These are phyloP conservation scores for Lodderomyces theae DNA, from an alignment of 1,139 yeast species.

Conservation along the genomic window DNA sequence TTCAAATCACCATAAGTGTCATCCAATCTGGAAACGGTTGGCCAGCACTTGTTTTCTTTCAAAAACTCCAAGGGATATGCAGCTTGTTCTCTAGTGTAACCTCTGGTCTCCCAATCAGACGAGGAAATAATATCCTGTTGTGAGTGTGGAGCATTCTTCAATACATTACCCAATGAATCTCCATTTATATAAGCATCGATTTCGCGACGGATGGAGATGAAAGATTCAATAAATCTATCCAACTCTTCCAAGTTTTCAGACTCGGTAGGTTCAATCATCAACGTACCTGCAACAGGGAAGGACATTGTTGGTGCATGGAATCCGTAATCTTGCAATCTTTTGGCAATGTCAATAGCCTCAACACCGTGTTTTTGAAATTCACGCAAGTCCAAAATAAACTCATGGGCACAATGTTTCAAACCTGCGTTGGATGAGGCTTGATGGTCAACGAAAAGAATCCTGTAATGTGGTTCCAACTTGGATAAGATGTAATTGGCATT, in stretches of 20 bases:
- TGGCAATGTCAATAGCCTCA: constrained; percentile 95
- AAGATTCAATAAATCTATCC: constrained; percentile 85
- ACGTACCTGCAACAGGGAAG: constrained; percentile 95
- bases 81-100: constrained; percentile 90
- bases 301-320: constrained; percentile 99
- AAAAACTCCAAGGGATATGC: constrained; percentile 84
- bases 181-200: constrained; percentile 74
- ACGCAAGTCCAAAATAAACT: constrained; percentile 87
- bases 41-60: constrained; percentile 85
- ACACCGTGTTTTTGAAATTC: constrained; percentile 78
- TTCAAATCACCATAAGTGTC: constrained; percentile 94
- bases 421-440: constrained; percentile 35
- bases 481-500: constrained; percentile 95
- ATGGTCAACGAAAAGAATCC: constrained; percentile 69
- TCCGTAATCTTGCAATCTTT: constrained; percentile 95
- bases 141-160: constrained; percentile 92
- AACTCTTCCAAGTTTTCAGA: constrained; percentile 85
- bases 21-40: constrained; percentile 85
- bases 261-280: constrained; percentile 98
- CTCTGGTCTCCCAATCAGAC: constrained; percentile 73
- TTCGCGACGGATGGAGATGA: constrained; percentile 79
- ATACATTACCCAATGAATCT: constrained; percentile 62
- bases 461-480: constrained; percentile 65
- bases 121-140: constrained; percentile 68
- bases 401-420: constrained; percentile 89